These are phyloP conservation scores for Amanita inopinata DNA, from an alignment of 768 basidiomycete genomes.

Conservation along the genomic window DNA sequence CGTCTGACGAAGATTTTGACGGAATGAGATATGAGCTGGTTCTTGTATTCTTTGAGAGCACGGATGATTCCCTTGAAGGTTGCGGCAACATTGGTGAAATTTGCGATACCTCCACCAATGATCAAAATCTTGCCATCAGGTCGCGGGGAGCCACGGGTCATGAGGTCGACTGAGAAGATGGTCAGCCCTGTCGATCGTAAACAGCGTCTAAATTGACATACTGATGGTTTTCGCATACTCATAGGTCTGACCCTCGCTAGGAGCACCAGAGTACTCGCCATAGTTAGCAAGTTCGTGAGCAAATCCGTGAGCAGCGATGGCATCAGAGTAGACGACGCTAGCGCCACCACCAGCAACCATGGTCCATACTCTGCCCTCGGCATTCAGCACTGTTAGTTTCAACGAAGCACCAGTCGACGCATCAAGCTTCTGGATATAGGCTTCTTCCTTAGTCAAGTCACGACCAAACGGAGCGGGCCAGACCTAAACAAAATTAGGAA, in stretches of 20 bases:
- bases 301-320: slow-evolving; percentile 86
- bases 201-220: slow-evolving; percentile 26
- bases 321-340: slow-evolving; percentile 61
- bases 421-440: slow-evolving; percentile 98
- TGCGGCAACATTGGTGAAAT: slow-evolving; percentile 98
- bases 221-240: slow-evolving; percentile 99
- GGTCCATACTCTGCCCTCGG: slow-evolving; percentile 95
- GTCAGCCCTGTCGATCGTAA: slow-evolving; percentile 8
- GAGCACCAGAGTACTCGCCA: slow-evolving; percentile 98
- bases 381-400: slow-evolving; percentile 94
- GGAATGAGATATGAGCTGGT: slow-evolving; percentile 67
- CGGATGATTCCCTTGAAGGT: slow-evolving; percentile 99
- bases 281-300: slow-evolving; percentile 99
- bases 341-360: slow-evolving; percentile 98
- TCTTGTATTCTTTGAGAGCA: slow-evolving; percentile 89
- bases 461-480: slow-evolving; percentile 96
- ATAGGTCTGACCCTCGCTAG: slow-evolving; percentile 96
- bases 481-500: slow-evolving; percentile 27
- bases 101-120: slow-evolving; percentile 99
- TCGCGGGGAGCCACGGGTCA: slow-evolving; percentile 80
- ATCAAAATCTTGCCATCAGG: slow-evolving; percentile 95
- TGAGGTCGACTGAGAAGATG: slow-evolving; percentile 62
- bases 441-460: slow-evolving; percentile 96
- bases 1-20: slow-evolving; percentile 97
- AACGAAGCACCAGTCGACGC: slow-evolving; percentile 95